Conservation (phyloP, 192 early-diverging fungal genomes). For the Entophlyctis helioformis region DNA sequence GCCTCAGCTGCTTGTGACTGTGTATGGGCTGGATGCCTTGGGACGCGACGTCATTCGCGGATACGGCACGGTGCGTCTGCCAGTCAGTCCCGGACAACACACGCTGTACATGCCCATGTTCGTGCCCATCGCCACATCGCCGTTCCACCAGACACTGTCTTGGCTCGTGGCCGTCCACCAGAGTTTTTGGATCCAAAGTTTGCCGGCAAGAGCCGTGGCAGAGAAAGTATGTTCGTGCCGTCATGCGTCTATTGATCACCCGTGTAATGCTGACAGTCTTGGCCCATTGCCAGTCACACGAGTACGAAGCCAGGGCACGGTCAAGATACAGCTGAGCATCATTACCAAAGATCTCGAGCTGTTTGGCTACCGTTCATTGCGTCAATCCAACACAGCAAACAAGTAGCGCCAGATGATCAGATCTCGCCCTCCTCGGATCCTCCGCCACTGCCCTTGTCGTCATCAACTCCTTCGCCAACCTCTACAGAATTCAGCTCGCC, state of each 20-base stretch:
- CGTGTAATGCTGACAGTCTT: background rate
- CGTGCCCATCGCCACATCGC: slow-evolving; percentile 36
- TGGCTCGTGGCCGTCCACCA: slow-evolving; percentile 35
- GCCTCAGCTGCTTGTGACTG: slow-evolving; percentile 41
- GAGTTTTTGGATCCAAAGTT: slow-evolving; percentile 50
- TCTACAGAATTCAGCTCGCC: no score
- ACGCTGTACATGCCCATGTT: slow-evolving; percentile 32
- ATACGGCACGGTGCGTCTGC: slow-evolving; percentile 33
- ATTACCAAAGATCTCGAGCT: slow-evolving; percentile 34
- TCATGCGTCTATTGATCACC: background rate
- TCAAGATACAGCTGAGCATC: slow-evolving; percentile 38
- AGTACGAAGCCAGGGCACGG: slow-evolving; percentile 37
- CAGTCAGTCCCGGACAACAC: slow-evolving; percentile 7
- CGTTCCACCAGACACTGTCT: slow-evolving; percentile 36
- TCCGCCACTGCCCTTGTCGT: no score
- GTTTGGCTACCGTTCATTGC: slow-evolving; percentile 38
- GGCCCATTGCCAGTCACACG: slow-evolving; percentile 24
- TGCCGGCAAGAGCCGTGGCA: slow-evolving; percentile 28
- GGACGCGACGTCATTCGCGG: slow-evolving; percentile 51
- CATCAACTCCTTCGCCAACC: no score
- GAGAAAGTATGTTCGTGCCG: slow-evolving; percentile 27
- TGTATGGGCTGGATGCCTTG: slow-evolving; percentile 47
- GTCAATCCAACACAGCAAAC: no score
- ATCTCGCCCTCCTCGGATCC: no score
- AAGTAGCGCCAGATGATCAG: no score